Conservation (phyloP, 345 rosid genomes). For the Melaleuca quinquenervia region DNA sequence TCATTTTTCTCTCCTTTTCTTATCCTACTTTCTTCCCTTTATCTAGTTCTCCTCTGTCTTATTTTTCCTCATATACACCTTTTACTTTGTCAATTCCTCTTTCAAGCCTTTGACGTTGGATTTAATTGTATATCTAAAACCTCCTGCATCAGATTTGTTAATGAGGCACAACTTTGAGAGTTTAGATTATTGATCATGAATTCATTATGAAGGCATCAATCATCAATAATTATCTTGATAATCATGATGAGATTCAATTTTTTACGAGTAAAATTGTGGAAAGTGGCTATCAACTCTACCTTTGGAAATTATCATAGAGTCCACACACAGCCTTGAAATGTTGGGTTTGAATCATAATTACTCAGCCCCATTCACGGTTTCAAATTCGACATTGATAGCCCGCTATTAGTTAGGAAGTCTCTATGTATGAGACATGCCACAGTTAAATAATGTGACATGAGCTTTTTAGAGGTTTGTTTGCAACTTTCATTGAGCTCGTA, state of each 20-base stretch:
- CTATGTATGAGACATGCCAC: neutral
- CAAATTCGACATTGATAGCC: neutral
- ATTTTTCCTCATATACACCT: too few relatives aligned
- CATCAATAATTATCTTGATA: neutral
- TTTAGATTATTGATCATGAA: neutral
- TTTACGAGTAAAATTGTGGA: neutral
- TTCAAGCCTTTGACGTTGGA: neutral
- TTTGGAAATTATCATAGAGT: neutral
- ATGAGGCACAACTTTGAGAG: neutral
- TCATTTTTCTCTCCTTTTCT: too few relatives aligned
- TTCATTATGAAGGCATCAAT: neutral
- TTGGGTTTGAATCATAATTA: neutral
- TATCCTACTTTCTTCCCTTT: too few relatives aligned
- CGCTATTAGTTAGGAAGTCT: neutral
- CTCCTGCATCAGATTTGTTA: neutral
- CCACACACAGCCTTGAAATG: accelerated
- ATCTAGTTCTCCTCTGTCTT: too few relatives aligned
- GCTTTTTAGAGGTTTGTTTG: neutral
- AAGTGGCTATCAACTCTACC: neutral
- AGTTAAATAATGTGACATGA: neutral
- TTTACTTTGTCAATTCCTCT: too few relatives aligned
- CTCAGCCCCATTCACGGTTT: accelerated
- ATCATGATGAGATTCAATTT: neutral
- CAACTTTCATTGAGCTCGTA: neutral
- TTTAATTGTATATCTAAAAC: neutral